Evolutionary conservation across 306 rosid species (phyloP), one percentile per base, ranked within the genome.

Genomic region (Prinsepia uniflora): DNA sequence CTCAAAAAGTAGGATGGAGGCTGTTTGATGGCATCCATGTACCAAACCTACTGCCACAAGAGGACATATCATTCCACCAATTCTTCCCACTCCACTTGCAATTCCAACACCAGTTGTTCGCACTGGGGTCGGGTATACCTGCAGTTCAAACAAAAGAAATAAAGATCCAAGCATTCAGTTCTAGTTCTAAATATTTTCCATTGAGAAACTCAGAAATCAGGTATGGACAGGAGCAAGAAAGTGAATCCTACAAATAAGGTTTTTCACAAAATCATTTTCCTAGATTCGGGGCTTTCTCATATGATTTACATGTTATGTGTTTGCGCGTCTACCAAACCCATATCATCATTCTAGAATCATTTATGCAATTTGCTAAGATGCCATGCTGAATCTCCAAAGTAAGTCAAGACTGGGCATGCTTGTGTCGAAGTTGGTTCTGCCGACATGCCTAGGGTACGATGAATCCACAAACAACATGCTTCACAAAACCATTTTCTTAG

Each of bases 61-160:
- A 55, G 99, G 97, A 69, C 99, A 94, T 64, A 84, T 0, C 85
- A 94, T 94, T 67, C 99, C 99, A 17, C 99, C 99, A 45, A 91
- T 87, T 79, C 99, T 87, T 62, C 92, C 97, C 61, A 94, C 63
- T 10, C 96, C 82, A 76, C 97, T 91, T 47, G 97, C 99, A 53
- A 89, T 57, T 84, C 99, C 97, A 2, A 94, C 96, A 1, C 99
- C 99, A 1, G 99, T 87, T 78, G 97, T 81, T 86, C 97, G 83
- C 6, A 89, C 84, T 18, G 96, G 81, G 49, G 99, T 94, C 41
- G 99, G 99, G 79, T 94, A 94, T 70, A 94, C 79, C 97, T 94
- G 76, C 88, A 73, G 75, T 83, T 78, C 65, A 72, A 58, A 42
- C 74, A 17, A 61, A 57, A 57, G 42, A 55, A 6, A 13, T 14